phyloP scores from a whole-genome alignment of 495 filamentous ascomycete genomes.

The Friedmanniomyces endolithicus region DNA sequence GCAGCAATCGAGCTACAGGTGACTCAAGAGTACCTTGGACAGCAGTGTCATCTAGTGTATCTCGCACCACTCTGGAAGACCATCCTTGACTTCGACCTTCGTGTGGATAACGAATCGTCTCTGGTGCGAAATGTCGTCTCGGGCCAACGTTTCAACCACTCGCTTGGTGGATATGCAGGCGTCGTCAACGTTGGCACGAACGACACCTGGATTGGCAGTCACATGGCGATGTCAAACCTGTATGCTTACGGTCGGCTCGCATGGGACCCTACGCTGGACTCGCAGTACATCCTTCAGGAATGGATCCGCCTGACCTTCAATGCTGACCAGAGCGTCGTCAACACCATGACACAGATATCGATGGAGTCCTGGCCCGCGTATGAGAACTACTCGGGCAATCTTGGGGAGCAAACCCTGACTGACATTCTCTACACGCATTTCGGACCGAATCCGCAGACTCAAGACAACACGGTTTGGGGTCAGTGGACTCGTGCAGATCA shows the following conservation, averaged over 20 bases:
- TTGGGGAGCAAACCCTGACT: conserved; percentile 57
- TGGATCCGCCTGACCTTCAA: conserved; percentile 59
- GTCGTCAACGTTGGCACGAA: conserved; percentile 61
- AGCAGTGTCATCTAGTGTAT: conserved; percentile 58
- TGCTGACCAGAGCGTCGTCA: conserved; percentile 38
- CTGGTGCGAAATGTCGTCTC: conserved; percentile 46
- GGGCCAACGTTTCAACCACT: conserved; percentile 46
- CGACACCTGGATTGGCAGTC: conserved; percentile 54
- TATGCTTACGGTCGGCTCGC: conserved; percentile 57
- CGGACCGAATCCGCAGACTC: conserved; percentile 52
- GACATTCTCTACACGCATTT: conserved; percentile 57
- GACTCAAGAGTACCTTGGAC: conserved; percentile 58
- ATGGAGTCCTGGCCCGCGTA: conserved; percentile 61
- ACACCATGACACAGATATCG: conserved; percentile 49
- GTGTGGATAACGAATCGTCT: conserved; percentile 42
- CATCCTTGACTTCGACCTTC: conserved; percentile 53
- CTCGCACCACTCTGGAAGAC: conserved; percentile 55
- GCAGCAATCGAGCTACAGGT: conserved; percentile 55
- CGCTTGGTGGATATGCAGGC: conserved; percentile 48
- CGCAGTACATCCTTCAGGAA: conserved; percentile 43
- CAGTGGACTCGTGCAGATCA: conserved; percentile 59
- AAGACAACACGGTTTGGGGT: conserved; percentile 58
- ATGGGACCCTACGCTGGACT: conserved; percentile 43
- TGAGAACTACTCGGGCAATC: conserved; percentile 58
- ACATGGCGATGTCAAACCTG: conserved; percentile 59